Conservation (phyloP, 2,329 filamentous ascomycete species). For the Aspergillus aculeatus region DNA sequence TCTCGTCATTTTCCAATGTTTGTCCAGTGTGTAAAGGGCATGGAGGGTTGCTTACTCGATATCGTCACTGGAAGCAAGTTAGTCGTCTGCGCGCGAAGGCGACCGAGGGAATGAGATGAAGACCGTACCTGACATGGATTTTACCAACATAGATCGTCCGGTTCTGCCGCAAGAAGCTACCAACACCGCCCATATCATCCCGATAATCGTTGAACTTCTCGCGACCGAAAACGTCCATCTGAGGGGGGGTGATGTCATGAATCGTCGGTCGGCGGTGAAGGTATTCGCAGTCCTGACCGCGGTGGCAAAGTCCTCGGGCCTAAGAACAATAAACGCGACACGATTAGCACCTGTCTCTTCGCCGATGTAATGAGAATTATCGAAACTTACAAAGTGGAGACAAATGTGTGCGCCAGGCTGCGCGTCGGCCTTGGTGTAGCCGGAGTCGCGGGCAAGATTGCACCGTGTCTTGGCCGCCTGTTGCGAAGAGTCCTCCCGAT, state of each 20-base stretch:
- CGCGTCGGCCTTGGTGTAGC: slow-evolving; percentile 75
- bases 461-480: slow-evolving; percentile 80
- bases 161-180: slow-evolving; percentile 90
- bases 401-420: slow-evolving; percentile 86
- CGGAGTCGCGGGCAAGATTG: slow-evolving; percentile 75
- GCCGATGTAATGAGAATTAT: neutral
- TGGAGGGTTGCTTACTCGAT: neutral
- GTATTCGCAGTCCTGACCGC: slow-evolving; percentile 90
- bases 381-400: slow-evolving; percentile 67
- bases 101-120: slow-evolving; percentile 55
- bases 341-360: neutral
- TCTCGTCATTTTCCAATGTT: neutral
- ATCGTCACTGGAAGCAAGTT: neutral
- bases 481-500: slow-evolving; percentile 88
- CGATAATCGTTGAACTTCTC: slow-evolving; percentile 92
- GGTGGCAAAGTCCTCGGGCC: slow-evolving; percentile 55
- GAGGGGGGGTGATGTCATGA: slow-evolving; percentile 88
- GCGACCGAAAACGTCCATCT: slow-evolving; percentile 90
- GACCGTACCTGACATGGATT: slow-evolving; percentile 94
- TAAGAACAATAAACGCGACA: neutral
- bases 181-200: slow-evolving; percentile 97
- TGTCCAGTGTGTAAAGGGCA: neutral
- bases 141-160: slow-evolving; percentile 89
- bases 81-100: neutral
- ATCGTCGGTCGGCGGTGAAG: slow-evolving; percentile 83